Evolutionary conservation across 2,329 filamentous ascomycete genomes (phyloP).

Genomic region (Paracorniculantispora psalliotae): DNA sequence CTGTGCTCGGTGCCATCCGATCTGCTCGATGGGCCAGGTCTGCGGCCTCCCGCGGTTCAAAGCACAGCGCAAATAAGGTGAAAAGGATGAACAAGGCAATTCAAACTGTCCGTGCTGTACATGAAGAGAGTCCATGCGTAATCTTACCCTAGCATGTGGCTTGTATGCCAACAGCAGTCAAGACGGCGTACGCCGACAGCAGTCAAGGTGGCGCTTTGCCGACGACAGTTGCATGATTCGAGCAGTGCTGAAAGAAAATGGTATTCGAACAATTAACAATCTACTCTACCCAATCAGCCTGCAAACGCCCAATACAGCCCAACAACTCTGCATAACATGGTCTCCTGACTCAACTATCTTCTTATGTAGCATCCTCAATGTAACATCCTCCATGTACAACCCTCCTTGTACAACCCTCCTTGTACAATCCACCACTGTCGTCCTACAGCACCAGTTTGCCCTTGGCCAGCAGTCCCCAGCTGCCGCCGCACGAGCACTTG

Average conservation of each 20-base stretch:
- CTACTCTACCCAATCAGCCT: not conserved
- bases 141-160: not conserved
- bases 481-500: conserved; percentile 50
- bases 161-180: not conserved
- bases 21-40: not conserved
- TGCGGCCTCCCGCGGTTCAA: not conserved
- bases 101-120: not conserved
- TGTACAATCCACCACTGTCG: not conserved
- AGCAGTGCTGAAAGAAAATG: not conserved
- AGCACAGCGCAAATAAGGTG: not conserved
- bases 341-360: too few relatives aligned
- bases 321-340: too few relatives aligned
- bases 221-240: too few relatives aligned
- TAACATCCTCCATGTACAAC: not conserved
- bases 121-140: not conserved
- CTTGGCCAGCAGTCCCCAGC: conserved; percentile 42
- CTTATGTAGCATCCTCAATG: not conserved
- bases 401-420: not conserved
- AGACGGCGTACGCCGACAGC: too few relatives aligned
- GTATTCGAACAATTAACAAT: not conserved
- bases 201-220: too few relatives aligned
- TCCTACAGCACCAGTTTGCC: conserved; percentile 21
- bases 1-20: not conserved
- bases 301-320: too few relatives aligned
- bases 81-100: not conserved